These are phyloP conservation scores for Kitagawia praeruptora DNA, from an alignment of 129 eudicot genomes.

Conservation along the genomic window DNA sequence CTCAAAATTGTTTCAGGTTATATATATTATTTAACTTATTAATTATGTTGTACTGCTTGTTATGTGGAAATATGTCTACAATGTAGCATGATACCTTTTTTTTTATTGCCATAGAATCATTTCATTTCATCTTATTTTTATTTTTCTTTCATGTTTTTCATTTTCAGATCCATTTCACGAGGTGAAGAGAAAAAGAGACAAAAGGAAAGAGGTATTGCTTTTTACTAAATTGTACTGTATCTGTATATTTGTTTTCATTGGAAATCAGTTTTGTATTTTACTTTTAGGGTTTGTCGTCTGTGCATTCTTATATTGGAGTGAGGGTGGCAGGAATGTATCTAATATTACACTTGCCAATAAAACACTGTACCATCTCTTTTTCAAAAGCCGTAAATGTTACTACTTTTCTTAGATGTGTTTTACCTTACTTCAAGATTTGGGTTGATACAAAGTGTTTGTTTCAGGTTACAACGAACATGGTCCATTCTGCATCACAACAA, in stretches of 20 bases:
- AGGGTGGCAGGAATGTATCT: neutral
- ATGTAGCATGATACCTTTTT: neutral
- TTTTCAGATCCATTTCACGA: constrained; percentile 75
- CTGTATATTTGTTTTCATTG: neutral
- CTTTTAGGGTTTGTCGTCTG: neutral
- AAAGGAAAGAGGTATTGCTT: constrained; percentile 57
- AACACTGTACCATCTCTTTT: neutral
- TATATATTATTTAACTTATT: neutral
- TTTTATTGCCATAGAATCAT: neutral
- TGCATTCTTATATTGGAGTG: neutral
- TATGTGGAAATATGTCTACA: neutral
- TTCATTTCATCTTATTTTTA: neutral
- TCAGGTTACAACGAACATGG: constrained; percentile 41
- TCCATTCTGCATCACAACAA: constrained; percentile 17
- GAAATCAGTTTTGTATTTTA: neutral
- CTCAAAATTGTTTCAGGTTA: neutral
- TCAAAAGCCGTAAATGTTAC: neutral
- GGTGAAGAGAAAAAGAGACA: constrained; percentile 77
- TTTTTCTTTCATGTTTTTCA: neutral
- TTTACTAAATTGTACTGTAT: neutral
- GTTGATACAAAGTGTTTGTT: neutral
- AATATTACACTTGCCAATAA: neutral
- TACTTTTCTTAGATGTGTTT: constrained; percentile 2
- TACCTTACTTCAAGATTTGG: neutral
- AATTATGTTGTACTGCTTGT: neutral